Evolutionary conservation across 148 eudicot genomes (phyloP).

Genomic region (Camellia granthamiana): DNA sequence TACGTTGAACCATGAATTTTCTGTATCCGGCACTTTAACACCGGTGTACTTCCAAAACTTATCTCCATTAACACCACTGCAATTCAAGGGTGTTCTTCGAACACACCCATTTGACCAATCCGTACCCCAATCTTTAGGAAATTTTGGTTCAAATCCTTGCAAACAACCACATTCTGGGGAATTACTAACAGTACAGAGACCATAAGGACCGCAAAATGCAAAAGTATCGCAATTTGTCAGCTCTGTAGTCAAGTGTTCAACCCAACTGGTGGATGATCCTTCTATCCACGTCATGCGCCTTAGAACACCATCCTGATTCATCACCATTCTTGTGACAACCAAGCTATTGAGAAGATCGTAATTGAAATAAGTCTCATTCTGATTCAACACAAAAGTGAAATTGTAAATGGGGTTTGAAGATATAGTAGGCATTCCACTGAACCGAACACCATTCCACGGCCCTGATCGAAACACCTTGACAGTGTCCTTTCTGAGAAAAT

Average conservation of each 20-base stretch:
- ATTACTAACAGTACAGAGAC: conserved; percentile 22
- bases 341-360: conserved; percentile 11
- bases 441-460: conserved; percentile 26
- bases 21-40: conserved; percentile 28
- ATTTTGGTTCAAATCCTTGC: conserved; percentile 24
- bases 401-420: conserved; percentile 12
- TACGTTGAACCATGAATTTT: conserved; percentile 1
- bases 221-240: conserved; percentile 27
- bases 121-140: conserved; percentile 12
- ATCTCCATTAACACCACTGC: conserved; percentile 14
- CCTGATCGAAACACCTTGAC: background rate
- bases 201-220: conserved; percentile 27
- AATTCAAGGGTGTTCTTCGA: conserved; percentile 20
- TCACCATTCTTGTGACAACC: background rate
- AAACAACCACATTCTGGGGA: conserved; percentile 27
- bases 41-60: conserved; percentile 16
- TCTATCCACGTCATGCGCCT: conserved; percentile 23
- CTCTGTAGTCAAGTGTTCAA: conserved; percentile 15
- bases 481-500: background rate
- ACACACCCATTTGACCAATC: conserved; percentile 34
- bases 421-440: conserved; percentile 13
- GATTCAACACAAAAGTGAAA: conserved; percentile 5
- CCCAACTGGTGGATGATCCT: conserved; percentile 13
- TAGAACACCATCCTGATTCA: conserved; percentile 16
- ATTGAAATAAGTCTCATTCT: conserved; percentile 13